Conservation (phyloP, 1,139 yeast genomes). For the Kodamaea suecica region DNA sequence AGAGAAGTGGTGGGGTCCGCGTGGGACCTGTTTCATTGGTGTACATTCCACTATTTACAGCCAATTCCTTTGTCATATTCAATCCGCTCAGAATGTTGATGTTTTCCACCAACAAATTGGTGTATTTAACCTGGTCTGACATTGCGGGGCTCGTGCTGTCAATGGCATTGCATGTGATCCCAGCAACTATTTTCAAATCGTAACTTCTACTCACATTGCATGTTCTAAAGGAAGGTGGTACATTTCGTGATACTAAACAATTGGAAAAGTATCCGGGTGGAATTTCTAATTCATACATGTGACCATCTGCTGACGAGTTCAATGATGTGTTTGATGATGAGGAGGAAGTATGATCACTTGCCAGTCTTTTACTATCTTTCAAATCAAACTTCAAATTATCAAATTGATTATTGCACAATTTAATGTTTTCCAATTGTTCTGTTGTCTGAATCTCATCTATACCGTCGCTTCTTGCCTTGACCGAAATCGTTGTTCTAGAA, state of each 20-base stretch:
- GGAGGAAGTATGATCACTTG: not conserved
- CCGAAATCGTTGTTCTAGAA: constrained; percentile 33
- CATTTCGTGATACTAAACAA: constrained; percentile 46
- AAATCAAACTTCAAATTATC: constrained; percentile 43
- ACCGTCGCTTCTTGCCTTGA: constrained; percentile 31
- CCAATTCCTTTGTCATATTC: constrained; percentile 18
- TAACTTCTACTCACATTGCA: constrained; percentile 57
- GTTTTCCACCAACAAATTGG: constrained; percentile 28
- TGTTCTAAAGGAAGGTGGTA: constrained; percentile 55
- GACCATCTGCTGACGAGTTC: constrained; percentile 16
- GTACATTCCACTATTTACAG: constrained; percentile 9
- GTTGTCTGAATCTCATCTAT: not conserved
- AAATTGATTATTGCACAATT: constrained; percentile 31
- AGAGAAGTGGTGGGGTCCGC: not conserved
- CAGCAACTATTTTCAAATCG: constrained; percentile 41
- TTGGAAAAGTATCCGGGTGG: constrained; percentile 40
- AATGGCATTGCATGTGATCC: constrained; percentile 29
- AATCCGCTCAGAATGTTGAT: constrained; percentile 45
- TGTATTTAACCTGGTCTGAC: constrained; percentile 22
- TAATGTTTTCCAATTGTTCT: constrained; percentile 16
- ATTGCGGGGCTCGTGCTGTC: constrained; percentile 12
- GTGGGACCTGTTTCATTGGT: constrained; percentile 8
- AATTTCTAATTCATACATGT: constrained; percentile 44
- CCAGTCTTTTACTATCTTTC: constrained; percentile 28
- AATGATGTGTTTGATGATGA: constrained; percentile 25